These are phyloP conservation scores for Candida multigemmis DNA, from an alignment of 805 yeast species.

Conservation along the genomic window DNA sequence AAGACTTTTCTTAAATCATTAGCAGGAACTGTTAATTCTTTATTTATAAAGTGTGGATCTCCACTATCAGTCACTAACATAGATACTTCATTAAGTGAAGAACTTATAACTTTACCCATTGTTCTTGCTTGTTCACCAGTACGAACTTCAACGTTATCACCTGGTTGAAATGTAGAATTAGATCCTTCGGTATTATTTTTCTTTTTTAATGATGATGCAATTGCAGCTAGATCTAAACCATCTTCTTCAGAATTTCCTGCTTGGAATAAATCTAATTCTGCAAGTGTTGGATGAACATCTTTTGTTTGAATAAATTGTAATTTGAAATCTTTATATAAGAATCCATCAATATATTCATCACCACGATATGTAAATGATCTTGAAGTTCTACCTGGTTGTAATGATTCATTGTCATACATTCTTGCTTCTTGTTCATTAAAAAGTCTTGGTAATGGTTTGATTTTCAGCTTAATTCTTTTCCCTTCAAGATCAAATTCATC, in stretches of 20 bases:
- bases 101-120: slow-evolving; percentile 66
- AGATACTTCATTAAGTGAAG: slow-evolving; percentile 47
- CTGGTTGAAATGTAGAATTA: slow-evolving; percentile 63
- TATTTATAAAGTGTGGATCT: slow-evolving; percentile 46
- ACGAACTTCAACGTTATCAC: slow-evolving; percentile 86
- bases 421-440: slow-evolving; percentile 87
- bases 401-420: slow-evolving; percentile 67
- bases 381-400: slow-evolving; percentile 57
- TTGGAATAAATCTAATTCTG: slow-evolving; percentile 77
- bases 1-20: slow-evolving; percentile 78
- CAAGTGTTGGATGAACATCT: slow-evolving; percentile 76
- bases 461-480: slow-evolving; percentile 40
- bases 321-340: slow-evolving; percentile 76
- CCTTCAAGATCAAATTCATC: slow-evolving; percentile 43
- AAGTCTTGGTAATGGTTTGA: slow-evolving; percentile 77
- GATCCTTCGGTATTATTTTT: slow-evolving; percentile 17
- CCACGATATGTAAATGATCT: slow-evolving; percentile 64
- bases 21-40: slow-evolving; percentile 72
- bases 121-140: slow-evolving; percentile 92
- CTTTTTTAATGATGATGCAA: slow-evolving; percentile 78
- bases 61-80: slow-evolving; percentile 43
- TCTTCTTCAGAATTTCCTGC: slow-evolving; percentile 64
- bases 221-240: slow-evolving; percentile 78
- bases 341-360: slow-evolving; percentile 88
- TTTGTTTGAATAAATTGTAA: slow-evolving; percentile 75